Base-by-base conservation (phyloP, 305 asterid species). In the Fraxinus paxiana region DNA sequence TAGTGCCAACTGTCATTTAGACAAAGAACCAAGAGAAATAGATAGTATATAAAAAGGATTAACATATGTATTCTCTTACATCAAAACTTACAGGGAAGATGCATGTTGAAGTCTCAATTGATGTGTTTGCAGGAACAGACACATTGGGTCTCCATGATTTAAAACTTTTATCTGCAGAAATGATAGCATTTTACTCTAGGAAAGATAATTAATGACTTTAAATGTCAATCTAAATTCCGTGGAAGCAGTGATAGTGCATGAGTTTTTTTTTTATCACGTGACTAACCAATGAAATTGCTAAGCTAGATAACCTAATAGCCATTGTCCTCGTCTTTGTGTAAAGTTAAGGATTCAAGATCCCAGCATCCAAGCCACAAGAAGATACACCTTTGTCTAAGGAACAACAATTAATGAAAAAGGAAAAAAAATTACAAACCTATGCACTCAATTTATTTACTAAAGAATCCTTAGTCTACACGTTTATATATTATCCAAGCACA, bases 61-160 rank as follows among this genome's bases (percentile, higher is more conserved):
- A 59, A 22, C 56, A 73, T 12, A 61, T 22, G 18, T 74, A 46
- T 65, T 54, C 22, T 46, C 75, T 74, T 9, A 43, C 26, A 38
- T 22, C 37, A 35, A 73, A 28, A 77, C 89, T 83, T 84, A 88
- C 91, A 34, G 84, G 83, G 73, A 5, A 69, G 78, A 69, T 74
- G 34, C 48, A 75, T 20, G 59, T 71, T 67, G 84, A 79, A 81
- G 76, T 85, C 61, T 81, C 84, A 56, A 18, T 30, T 33, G 85
- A 77, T 30, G 83, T 6, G 71, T 74, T 73, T 10, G 77, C 75
- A 28, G 86, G 69, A 38, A 33, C 83, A 20, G 84, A 81, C 35
- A 61, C 71, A 56, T 73, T 81, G 61, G 89, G 88, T 76, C 87
- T 86, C 89, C 89, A 88, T 51, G 83, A 83, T 73, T 86, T 84